Base-by-base conservation (phyloP, 2,329 filamentous ascomycete genomes). In the Colletotrichum orchidophilum region DNA sequence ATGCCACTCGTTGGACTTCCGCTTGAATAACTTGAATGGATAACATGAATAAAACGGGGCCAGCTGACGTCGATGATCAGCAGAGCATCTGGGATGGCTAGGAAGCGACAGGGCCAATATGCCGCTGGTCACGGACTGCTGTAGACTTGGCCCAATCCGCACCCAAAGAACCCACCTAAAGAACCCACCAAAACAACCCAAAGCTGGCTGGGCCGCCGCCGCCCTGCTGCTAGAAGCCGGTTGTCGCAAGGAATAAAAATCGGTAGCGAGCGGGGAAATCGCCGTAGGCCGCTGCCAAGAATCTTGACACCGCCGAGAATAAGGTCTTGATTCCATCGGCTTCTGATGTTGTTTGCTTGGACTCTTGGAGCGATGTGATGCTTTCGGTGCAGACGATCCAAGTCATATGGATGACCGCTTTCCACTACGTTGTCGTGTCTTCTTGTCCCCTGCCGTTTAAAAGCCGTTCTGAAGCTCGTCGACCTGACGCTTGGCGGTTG, bases 31-130 rank as follows among this genome's bases (percentile, higher is more conserved):
- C 57, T 46, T 54, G 53, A 31, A 46, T 46, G 33, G 49, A 54
- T 55, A 63, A 54, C 57, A 26, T 54, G 53, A 33, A 59, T 46
- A 54, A 64, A 50, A 55, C 13, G 29, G 70, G 66, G 66, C 54
- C 50, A 39, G 59, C 50, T 72, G 70, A 72, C 70, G 70, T 72
- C 66, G 70, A 21, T 70, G 60, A 70, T 72, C 70, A 61, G 39
- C 66, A 49, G 15, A 27, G 49, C 39, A 26, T 31, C 65, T 33
- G 59, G 66, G 68, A 54, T 57, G 53, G 46, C 55, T 55, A 27
- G 60, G 7, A 50, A 46, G 18, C 53, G 46, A 49, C 59, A 64
- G 49, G 65, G 53, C 58, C 65, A 57, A n/a, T 39, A 53, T 70
- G 61, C 70, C 54, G 66, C 29, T 60, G 29, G 33, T 70, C 52